phyloP scores from a whole-genome alignment of 139 green algal species.

The Yamagishiella unicocca region DNA sequence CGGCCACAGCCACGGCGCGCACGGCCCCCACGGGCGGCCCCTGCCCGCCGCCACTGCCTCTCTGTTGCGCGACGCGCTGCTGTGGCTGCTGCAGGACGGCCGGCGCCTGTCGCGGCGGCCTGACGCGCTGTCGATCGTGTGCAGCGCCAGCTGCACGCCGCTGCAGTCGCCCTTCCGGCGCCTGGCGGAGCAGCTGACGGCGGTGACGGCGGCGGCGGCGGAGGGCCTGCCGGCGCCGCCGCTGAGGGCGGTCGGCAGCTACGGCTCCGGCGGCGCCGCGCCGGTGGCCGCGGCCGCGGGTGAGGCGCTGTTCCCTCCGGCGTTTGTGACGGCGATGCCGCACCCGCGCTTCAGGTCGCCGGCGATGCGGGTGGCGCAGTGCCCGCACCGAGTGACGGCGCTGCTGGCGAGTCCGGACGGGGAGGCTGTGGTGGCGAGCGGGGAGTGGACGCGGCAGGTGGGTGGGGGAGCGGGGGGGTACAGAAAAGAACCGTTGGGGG shows the following conservation, averaged over 20 bases:
- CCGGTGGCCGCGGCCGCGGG: not conserved
- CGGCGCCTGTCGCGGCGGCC: not conserved
- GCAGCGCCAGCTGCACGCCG: not conserved
- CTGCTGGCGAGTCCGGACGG: constrained; percentile 22
- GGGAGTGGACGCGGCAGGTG: constrained; percentile 4
- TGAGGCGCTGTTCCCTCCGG: not conserved
- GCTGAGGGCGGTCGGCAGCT: not conserved
- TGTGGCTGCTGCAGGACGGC: constrained; percentile 7
- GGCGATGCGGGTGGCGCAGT: not conserved
- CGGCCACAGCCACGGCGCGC: not conserved
- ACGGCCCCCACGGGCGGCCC: not conserved
- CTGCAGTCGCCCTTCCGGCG: not conserved
- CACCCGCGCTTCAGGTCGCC: constrained; percentile 1
- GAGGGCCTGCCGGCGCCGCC: not conserved
- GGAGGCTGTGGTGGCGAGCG: constrained; percentile 1
- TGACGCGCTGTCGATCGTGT: not conserved
- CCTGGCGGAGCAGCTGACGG: constrained; percentile 6
- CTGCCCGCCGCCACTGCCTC: not conserved
- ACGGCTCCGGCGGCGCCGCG: not conserved
- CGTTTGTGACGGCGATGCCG: constrained; percentile 10
- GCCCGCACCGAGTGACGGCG: not conserved
- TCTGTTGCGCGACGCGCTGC: not conserved
- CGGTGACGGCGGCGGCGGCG: not conserved
- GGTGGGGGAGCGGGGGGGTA: not conserved
- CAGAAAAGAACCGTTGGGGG: too few relatives aligned